A percentile compares a stretch with the other conserved stretches of the same genome.
Evolutionary conservation across 208 protist species (phyloP).

Genomic region (Wallacemonas sp.): DNA sequence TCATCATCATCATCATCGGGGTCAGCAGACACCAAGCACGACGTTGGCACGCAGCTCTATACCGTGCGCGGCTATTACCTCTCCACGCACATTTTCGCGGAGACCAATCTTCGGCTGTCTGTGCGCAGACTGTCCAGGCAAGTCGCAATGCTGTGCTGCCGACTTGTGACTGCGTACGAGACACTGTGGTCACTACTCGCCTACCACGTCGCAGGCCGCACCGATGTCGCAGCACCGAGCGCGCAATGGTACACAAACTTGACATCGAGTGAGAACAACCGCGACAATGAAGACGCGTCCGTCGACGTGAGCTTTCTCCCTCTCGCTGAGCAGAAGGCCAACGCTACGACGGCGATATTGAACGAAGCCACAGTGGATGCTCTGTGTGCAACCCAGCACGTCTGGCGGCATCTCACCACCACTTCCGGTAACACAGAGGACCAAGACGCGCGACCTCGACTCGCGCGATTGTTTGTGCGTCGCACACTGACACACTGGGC

Average conservation of each 20-base stretch:
- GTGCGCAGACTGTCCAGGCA: slow-evolving; percentile 5
- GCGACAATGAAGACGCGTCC: too few species aligned
- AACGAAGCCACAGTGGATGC: not conserved
- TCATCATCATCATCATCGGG: not conserved
- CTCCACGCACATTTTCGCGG: slow-evolving; percentile 37
- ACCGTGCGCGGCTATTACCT: slow-evolving; percentile 35
- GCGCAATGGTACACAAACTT: not conserved
- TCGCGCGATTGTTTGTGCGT: too few species aligned
- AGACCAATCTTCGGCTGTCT: slow-evolving; percentile 14
- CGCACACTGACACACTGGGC: too few species aligned
- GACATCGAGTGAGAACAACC: not conserved
- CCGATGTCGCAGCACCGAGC: not conserved
- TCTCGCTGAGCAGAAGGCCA: not conserved
- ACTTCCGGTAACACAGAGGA: too few species aligned
- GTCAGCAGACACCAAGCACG: not conserved
- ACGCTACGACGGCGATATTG: not conserved
- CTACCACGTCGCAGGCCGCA: not conserved
- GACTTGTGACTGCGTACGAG: slow-evolving; percentile 4
- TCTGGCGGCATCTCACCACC: not conserved
- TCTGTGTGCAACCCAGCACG: not conserved
- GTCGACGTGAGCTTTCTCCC: not conserved
- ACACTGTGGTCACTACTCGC: slow-evolving; percentile 3
- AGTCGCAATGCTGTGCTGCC: slow-evolving; percentile 14
- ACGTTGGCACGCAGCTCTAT: slow-evolving; percentile 40
- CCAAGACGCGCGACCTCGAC: too few species aligned